Base-by-base conservation (phyloP, 2,329 filamentous ascomycete species). In the Lachnellula cervina region DNA sequence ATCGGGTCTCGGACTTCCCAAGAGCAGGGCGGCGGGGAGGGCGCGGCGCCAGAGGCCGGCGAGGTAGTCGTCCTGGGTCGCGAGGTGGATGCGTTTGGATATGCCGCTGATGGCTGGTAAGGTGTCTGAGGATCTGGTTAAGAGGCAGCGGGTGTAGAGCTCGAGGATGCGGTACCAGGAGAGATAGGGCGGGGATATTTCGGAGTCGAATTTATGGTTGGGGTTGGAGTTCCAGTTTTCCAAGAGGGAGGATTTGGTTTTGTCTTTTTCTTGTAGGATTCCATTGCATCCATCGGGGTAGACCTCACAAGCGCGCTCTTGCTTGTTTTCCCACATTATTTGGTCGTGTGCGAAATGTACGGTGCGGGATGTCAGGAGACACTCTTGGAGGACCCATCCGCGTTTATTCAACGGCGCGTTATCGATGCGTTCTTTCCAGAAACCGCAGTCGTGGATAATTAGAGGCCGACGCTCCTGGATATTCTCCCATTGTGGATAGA, bases 241-340 rank as follows among this genome's bases (percentile, higher is more conserved):
- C 34, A 37, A 11, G 2, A 37, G 34, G 34, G 9, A 5, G 5
- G 34, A 16, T 16, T 3, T 16, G 34, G 34, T 2, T 4, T 2
- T 21, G 21, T 21, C 21, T 21, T 21, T 2, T 21, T 21, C 21
- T 21, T 21, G 21, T 21, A 21, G 21, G 21, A 21, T 21, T 21
- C 21, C 21, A 4, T 21, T 37, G 34, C 8, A 37, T 37, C 14
- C 34, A 37, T 37, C 34, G 34, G 14, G 14, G 14, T 37, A 37
- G 8, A 37, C 5, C 34, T 37, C 14, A 37, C 34, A 37, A 5
- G 34, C 34, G 8, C 34, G 34, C 34, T 37, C 34, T 37, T 9
- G 8, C 34, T 37, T 9, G 9, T 9, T 16, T 5, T 42, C 38
- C 38, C 38, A 42, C 7, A n/a, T n/a, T 11, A 42, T 80, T 43